Evolutionary conservation across 352 stramenopile species (phyloP), one percentile per base, ranked within the genome.

Genomic region (Phytopythium oedochilum): DNA sequence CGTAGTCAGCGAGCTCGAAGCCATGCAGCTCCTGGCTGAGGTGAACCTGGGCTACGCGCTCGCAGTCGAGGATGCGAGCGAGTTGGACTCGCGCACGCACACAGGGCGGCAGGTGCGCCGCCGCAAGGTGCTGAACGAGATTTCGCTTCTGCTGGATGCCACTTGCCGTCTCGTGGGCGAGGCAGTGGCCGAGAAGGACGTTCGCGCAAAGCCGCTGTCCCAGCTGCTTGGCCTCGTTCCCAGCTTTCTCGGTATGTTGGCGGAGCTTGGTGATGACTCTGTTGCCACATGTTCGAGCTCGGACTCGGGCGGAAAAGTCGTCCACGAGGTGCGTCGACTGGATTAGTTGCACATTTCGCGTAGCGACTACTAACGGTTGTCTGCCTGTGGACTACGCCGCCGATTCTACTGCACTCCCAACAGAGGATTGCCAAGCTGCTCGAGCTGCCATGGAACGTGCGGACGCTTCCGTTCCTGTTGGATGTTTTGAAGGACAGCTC

Each of bases 1-100:
- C 25, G 68, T 60, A 18, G 57, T 65, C 26, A 92, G 71, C 47
- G 83, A 94, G 43, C 61, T 91, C 38, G 78, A 89, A 60, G 71
- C 70, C 42, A 83, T 85, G 69, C 79, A 88, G 57, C 86, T 86
- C 64, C 66, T 92, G 44, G 85, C 82, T 2, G 84, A 94, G 64
- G 71, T 94, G 23, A 83, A 65, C 35, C 50, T 92, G 39, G 78
- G 65, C 42, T 94, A 91, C 56, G 67, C 84, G 29, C 61, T 61
- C 18, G 75, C 66, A 2, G 28, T 81, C 11, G 71, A 89, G 26
- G 62, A 75, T 2, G 35, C 68, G 10, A 48, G 57, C 20, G 59
- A 67, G 26, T 28, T 31, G 26, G 34, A 56, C 4, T 54, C 46
- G 36, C 43, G 45, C 23, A 17, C 31, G n/a, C 32, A 23, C 15